These are phyloP conservation scores for Diospyros lotus DNA, from an alignment of 148 eudicot species.

Conservation along the genomic window DNA sequence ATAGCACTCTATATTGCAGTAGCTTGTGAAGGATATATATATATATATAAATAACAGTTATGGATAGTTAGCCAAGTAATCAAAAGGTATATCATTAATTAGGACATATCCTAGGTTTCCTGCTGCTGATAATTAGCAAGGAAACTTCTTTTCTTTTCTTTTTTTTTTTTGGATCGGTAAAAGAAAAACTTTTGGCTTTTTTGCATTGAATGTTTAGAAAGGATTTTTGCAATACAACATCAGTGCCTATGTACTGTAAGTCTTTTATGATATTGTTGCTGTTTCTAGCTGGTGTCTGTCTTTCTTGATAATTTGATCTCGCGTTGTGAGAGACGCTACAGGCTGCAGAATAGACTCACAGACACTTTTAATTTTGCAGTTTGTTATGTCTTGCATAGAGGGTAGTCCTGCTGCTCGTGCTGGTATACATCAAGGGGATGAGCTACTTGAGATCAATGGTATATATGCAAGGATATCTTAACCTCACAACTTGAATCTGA, in stretches of 20 bases:
- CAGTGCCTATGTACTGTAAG: background rate
- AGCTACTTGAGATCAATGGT: conserved; percentile 88
- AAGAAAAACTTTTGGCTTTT: background rate
- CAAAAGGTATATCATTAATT: background rate
- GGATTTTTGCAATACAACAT: background rate
- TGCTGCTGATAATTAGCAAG: background rate
- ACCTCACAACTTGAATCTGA: conserved; percentile 3
- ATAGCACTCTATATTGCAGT: background rate
- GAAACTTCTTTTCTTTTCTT: too few relatives aligned
- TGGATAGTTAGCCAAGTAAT: background rate
- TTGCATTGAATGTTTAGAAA: background rate
- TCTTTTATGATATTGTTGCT: background rate
- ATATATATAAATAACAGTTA: background rate
- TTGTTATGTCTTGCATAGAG: conserved; percentile 75
- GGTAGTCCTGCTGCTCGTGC: conserved; percentile 93
- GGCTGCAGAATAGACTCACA: background rate
- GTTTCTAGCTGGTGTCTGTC: background rate
- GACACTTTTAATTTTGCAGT: conserved; percentile 32
- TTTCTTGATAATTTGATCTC: background rate
- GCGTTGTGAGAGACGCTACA: background rate
- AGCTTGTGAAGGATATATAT: background rate
- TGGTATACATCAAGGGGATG: conserved; percentile 88
- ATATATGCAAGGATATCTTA: conserved; percentile 13
- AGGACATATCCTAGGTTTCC: background rate
- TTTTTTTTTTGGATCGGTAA: too few relatives aligned